Base-by-base conservation (phyloP, 2,329 filamentous ascomycete species). In the Beauveria asiatica region DNA sequence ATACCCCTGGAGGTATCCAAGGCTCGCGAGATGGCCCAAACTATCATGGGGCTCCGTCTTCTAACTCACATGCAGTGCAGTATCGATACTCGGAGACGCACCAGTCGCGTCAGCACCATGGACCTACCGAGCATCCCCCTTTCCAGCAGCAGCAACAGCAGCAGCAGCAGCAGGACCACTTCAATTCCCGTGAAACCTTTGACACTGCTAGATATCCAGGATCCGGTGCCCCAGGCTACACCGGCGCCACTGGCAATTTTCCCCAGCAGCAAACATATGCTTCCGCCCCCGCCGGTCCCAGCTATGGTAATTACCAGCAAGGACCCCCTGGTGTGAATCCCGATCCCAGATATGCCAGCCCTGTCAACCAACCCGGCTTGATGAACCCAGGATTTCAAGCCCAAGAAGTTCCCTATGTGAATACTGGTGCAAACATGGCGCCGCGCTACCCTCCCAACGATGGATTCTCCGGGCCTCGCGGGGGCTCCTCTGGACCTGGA, bases 1-100 rank as follows among this genome's bases (percentile, higher is more conserved):
- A 75, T 66, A 74, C 76, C 69, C 72, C 76, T 72, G 80, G 81
- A 84, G 82, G 82, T 84, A 84, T 77, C 76, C 76, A 73, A 70
- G 72, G 76, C 75, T 80, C 77, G 71, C 79, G 77, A 77, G 76
- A 78, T 69, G 72, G 74, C 71, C 72, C 74, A 69, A 75, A 72
- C 71, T 69, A 73, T 67, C 75, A 73, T 73, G 73, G 75, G 71
- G 80, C 77, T 78, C 75, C 72, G 60, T 68, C 71, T 73, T 83
- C 82, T 84, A 83, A 84, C 81, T 80, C 78, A 70, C 77, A 77
- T 71, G 69, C 76, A 84, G 81, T 77, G 69, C 79, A 80, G 72
- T 83, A 83, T 69, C 79, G 79, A 71, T 78, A 82, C 69, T 83
- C 80, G 63, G 75, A 81, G 73, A 80, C 78, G 48, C 73, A 75